A percentile compares a stretch with the other conserved stretches of the same genome.
Conservation (phyloP, 345 rosid genomes). For the Cardamine occulta region DNA sequence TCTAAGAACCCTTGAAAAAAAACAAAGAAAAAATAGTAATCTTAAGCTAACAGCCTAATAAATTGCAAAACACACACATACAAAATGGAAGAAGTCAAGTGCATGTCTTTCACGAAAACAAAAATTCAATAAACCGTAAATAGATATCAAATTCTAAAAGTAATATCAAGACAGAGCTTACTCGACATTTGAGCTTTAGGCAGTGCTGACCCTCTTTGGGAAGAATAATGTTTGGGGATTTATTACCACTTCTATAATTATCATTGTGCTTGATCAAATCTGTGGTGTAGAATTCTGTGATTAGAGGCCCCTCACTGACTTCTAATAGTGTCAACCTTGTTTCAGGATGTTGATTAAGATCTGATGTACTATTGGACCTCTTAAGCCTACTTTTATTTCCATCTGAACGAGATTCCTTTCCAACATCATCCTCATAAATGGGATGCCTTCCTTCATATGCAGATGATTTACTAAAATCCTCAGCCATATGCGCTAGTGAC, state of each 20-base stretch:
- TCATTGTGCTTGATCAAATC: constrained; percentile 52
- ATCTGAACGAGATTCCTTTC: constrained; percentile 41
- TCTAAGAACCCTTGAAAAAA: constrained; percentile 24
- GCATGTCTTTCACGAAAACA: constrained; percentile 19
- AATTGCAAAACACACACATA: constrained; percentile 18
- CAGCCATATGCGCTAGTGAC: constrained; percentile 39
- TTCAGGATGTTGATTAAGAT: constrained; percentile 56
- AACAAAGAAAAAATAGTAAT: constrained; percentile 1
- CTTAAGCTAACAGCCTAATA: constrained; percentile 5
- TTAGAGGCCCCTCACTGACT: constrained; percentile 63
- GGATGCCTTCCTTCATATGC: constrained; percentile 44
- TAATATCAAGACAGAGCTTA: constrained; percentile 48
- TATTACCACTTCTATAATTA: constrained; percentile 43
- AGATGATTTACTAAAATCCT: constrained; percentile 40
- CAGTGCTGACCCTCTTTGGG: constrained; percentile 54
- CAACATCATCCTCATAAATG: constrained; percentile 39
- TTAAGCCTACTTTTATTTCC: constrained; percentile 67
- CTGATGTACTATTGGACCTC: constrained; percentile 89
- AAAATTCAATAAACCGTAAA: constrained; percentile 12
- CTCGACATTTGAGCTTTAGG: constrained; percentile 82
- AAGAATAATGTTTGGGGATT: constrained; percentile 48
- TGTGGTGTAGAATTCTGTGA: constrained; percentile 76
- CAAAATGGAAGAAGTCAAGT: constrained; percentile 33
- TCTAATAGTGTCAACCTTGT: constrained; percentile 53
- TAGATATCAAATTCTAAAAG: constrained; percentile 19